Evolutionary conservation across 345 rosid species (phyloP).

Genomic region (Sisymbrium altissimum): DNA sequence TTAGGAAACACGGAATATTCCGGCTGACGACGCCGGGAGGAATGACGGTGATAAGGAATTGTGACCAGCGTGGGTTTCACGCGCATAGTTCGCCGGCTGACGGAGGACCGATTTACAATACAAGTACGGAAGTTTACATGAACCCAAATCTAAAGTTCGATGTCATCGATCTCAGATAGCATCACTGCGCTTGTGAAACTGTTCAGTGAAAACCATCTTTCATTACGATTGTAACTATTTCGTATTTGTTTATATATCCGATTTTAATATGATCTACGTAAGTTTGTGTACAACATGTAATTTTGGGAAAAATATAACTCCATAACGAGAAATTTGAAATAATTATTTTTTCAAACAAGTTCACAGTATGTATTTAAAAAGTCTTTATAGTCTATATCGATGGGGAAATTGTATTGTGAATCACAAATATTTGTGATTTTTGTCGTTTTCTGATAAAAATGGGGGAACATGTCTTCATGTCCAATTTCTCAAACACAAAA

Average conservation of each 20-base stretch:
- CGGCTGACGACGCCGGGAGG: slow-evolving; percentile 92
- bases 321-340: neutral
- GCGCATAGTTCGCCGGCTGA: slow-evolving; percentile 70
- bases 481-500: neutral
- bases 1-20: slow-evolving; percentile 85
- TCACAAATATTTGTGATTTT: neutral
- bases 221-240: neutral
- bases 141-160: slow-evolving; percentile 76
- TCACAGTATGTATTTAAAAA: neutral
- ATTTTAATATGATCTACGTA: neutral
- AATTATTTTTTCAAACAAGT: neutral
- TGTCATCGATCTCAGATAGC: slow-evolving; percentile 79
- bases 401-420: neutral
- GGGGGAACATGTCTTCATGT: slow-evolving; percentile 4
- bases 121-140: slow-evolving; percentile 88
- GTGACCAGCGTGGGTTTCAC: slow-evolving; percentile 91
- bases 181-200: neutral
- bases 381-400: neutral
- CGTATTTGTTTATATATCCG: slow-evolving; percentile 20
- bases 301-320: neutral
- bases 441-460: neutral
- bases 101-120: slow-evolving; percentile 82
- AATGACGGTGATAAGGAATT: slow-evolving; percentile 82
- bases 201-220: neutral
- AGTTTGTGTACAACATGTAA: slow-evolving; percentile 14